Evolutionary conservation across 75 land plant species (phyloP).

Genomic region (Adiantum capillusveneris): DNA sequence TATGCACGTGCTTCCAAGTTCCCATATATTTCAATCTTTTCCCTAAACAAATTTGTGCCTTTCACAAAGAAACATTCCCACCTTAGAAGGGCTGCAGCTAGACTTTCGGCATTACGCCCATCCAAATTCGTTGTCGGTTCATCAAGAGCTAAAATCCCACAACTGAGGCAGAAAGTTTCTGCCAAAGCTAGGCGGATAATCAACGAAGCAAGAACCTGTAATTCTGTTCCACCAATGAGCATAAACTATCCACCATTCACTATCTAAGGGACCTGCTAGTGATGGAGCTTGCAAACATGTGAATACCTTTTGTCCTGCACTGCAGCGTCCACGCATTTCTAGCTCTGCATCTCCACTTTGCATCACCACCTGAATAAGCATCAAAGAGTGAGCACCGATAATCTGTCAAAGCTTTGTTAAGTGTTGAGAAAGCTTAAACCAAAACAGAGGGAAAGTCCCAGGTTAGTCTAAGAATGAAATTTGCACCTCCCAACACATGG

Average conservation of each 20-base stretch:
- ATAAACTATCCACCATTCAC: too few relatives aligned
- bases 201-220: conserved; percentile 92
- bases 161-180: conserved; percentile 94
- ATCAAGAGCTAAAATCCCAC: conserved; percentile 96
- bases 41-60: too few relatives aligned
- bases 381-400: neutral
- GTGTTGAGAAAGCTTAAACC: too few relatives aligned
- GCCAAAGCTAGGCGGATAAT: conserved; percentile 89
- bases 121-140: conserved; percentile 97
- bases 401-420: too few relatives aligned
- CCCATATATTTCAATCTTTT: too few relatives aligned
- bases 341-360: conserved; percentile 95
- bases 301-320: conserved; percentile 96
- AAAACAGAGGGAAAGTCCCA: too few relatives aligned
- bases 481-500: too few relatives aligned
- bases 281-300: too few relatives aligned
- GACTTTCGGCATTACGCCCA: conserved; percentile 82
- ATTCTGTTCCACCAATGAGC: too few relatives aligned
- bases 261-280: too few relatives aligned
- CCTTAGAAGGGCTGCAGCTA: conserved; percentile 89
- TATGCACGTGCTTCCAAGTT: too few relatives aligned
- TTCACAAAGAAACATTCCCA: conserved; percentile 12
- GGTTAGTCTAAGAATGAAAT: too few relatives aligned
- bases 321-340: conserved; percentile 98
- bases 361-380: conserved; percentile 83